A percentile compares a stretch with the other conserved stretches of the same genome.
Evolutionary conservation across 1,284 basidiomycete genomes (phyloP).

Genomic region (Pseudozyma sp.): DNA sequence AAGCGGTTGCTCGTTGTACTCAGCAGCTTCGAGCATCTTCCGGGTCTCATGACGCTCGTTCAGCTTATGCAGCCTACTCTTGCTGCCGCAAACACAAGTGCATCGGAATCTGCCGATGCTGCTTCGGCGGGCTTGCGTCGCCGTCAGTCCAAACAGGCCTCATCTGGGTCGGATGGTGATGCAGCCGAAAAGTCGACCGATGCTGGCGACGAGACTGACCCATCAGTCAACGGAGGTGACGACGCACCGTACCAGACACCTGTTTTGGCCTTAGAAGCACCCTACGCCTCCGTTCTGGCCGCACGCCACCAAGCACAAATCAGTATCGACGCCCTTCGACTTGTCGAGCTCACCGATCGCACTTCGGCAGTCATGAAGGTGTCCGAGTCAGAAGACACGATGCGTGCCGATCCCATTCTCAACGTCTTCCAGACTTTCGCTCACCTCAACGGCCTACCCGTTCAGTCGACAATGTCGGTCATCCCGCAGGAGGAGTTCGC

Average conservation of each 20-base stretch:
- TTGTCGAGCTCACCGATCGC: constrained; percentile 81
- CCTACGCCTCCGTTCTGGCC: constrained; percentile 24
- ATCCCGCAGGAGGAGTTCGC: constrained; percentile 80
- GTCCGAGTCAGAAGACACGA: constrained; percentile 76
- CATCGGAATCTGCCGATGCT: constrained; percentile 3
- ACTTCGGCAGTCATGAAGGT: constrained; percentile 87
- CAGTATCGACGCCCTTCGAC: constrained; percentile 57
- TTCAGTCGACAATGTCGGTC: constrained; percentile 75
- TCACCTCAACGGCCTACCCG: constrained; percentile 77
- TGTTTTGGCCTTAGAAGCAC: constrained; percentile 41
- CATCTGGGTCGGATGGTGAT: constrained; percentile 24
- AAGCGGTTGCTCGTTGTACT: constrained; percentile 82
- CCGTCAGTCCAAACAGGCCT: constrained; percentile 29
- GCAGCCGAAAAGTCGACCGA: constrained; percentile 30
- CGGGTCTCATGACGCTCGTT: constrained; percentile 73
- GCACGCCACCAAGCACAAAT: constrained; percentile 41
- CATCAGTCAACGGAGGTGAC: constrained; percentile 36
- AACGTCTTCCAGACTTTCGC: constrained; percentile 86
- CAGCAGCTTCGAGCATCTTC: constrained; percentile 88
- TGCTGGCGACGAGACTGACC: constrained; percentile 26
- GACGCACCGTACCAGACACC: constrained; percentile 36
- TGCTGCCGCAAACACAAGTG: constrained; percentile 25
- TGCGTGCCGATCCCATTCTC: constrained; percentile 81
- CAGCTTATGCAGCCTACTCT: constrained; percentile 71
- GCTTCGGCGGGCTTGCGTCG: constrained; percentile 19